These are phyloP conservation scores for Aspergillus quadrilineatus DNA, from an alignment of 2,329 filamentous ascomycete species.

Conservation along the genomic window DNA sequence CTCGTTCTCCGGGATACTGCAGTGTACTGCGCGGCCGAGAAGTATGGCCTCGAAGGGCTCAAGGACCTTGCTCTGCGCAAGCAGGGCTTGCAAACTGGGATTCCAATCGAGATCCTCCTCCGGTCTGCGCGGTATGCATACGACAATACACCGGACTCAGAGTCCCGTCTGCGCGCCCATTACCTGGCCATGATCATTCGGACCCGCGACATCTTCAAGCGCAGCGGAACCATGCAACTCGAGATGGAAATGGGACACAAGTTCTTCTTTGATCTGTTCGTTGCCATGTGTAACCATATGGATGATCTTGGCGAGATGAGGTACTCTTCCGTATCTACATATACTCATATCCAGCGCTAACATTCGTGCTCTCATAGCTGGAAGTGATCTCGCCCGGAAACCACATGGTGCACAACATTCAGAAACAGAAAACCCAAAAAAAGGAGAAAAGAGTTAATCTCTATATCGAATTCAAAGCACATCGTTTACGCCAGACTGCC, in stretches of 20 bases:
- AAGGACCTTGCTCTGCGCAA: slow-evolving; percentile 89
- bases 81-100: slow-evolving; percentile 88
- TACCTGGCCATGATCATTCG: slow-evolving; percentile 97
- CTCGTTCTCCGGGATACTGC: slow-evolving; percentile 86
- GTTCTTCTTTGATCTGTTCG: slow-evolving; percentile 97
- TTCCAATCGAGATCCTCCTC: slow-evolving; percentile 88
- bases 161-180: slow-evolving; percentile 90
- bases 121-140: slow-evolving; percentile 93
- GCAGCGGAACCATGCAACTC: slow-evolving; percentile 96
- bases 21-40: slow-evolving; percentile 89
- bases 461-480: slow-evolving; percentile 11
- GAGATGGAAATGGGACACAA: slow-evolving; percentile 96
- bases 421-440: slow-evolving; percentile 8
- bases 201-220: slow-evolving; percentile 96
- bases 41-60: slow-evolving; percentile 87
- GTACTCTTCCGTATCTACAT: slow-evolving; percentile 44
- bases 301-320: slow-evolving; percentile 90
- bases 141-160: slow-evolving; percentile 87
- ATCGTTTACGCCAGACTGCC: slow-evolving; percentile 10
- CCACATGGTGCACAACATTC: slow-evolving; percentile 2
- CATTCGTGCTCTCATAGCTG: background rate
- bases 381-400: background rate
- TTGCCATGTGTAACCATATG: slow-evolving; percentile 96
- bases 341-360: background rate
- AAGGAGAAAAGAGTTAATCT: background rate